Base-by-base conservation (phyloP, 352 stramenopile species). In the Pythium angustatum region DNA sequence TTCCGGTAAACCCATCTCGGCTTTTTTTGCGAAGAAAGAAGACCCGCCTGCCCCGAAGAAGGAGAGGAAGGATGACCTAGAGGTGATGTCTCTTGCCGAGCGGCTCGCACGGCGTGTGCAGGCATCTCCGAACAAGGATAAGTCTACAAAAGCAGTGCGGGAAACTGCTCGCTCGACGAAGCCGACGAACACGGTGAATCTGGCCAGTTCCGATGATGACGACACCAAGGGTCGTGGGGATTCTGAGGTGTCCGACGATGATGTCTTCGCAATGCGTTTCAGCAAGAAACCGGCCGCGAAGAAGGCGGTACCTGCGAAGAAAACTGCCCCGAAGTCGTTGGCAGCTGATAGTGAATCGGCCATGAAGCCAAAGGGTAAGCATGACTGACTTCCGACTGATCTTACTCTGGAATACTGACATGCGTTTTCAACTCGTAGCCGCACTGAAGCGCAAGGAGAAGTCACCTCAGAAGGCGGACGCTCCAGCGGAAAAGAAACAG, bases 71-170 rank as follows among this genome's bases (percentile, higher is more conserved):
- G 78, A 85, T 24, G 85, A 94, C 27, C 49, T 91, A 0, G 84
- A 93, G 33, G 79, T 91, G 12, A 69, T 94, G 21, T 93, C 85
- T 3, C 59, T 94, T 17, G 81, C 83, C 2, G 79, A 96, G 52
- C 72, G 85, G 10, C 71, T 94, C 53, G 79, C 86, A 54, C 65
- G 79, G 34, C 77, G 76, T 58, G 69, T 77, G 0, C 73, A 88
- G 43, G 73, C 71, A 28, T 85, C 71, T 2, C 74, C 78, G 62
- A 81, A 78, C 31, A 85, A 83, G 52, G 55, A 72, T 62, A 66
- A 77, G 53, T 67, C 58, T 15, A 84, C 75, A 8, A 62, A 68
- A 38, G 3, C 38, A 17, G 5, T 14, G 1, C 47, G 47, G 3
- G 47, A 24, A 27, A 44, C 26, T 21, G 26, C 22, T 22, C 65